Evolutionary conservation across 768 basidiomycete species (phyloP), one percentile per base, ranked within the genome.

Genomic region (Xerocomellus amylosporus): DNA sequence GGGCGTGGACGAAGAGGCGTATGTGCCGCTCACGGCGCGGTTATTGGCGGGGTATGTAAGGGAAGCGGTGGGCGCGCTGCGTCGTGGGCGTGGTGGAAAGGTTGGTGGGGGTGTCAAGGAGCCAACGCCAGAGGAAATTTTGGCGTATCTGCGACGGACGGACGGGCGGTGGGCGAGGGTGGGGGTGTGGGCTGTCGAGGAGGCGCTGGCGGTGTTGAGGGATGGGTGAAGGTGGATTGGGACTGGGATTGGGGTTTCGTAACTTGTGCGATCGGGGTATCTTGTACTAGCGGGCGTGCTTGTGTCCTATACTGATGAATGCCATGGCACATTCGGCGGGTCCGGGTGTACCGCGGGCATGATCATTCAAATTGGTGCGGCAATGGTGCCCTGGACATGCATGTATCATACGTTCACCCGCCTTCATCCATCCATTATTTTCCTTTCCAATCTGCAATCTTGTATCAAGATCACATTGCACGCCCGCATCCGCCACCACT

Each of bases 91-190:
- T 19, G 22, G 48, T 38, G 52, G 37, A 19, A 3, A n/a, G 8
- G 37, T 3, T n/a, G 37, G 54, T 30, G 58, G 49, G 28, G 53
- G 58, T n/a, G 44, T 71, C 46, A 46, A 24, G 24, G 45, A 46
- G 8, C 72, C 69, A 13, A 75, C 73, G 20, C 74, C 75, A 47
- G 77, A 76, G 26, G 80, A 77, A 5, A 74, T 91, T 20, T 64
- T 80, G 24, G 56, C 55, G 2, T 73, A 71, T 53, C 60, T 91
- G 60, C 64, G 66, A 45, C 74, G 71, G 52, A 73, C 68, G 46
- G 88, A 90, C 58, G 84, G 78, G 61, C 75, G 82, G 30, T 91
- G 88, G 88, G 77, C 73, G 56, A 75, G 76, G 59, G 70, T 90
- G 8, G 85, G 85, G 1, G 73, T 77, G 45, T 89, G 86, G 83